A percentile compares a stretch with the other conserved stretches of the same genome.
Conservation (phyloP, 257 asterid species). For the Asclepias syriaca region DNA sequence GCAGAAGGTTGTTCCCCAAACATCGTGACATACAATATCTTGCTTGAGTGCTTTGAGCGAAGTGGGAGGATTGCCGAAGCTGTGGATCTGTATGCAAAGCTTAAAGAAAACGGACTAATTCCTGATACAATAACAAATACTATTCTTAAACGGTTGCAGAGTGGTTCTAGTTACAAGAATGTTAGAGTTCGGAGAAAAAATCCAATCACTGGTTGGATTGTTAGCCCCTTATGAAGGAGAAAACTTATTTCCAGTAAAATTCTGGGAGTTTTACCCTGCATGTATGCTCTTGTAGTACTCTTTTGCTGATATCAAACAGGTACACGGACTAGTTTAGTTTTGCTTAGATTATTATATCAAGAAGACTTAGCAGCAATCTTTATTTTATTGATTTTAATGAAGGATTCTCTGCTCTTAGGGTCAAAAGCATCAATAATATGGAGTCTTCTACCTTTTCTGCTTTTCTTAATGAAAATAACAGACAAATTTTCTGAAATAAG, state of each 20-base stretch:
- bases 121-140: slow-evolving; percentile 81
- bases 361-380: background rate
- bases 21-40: slow-evolving; percentile 81
- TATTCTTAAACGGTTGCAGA: slow-evolving; percentile 78
- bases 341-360: background rate
- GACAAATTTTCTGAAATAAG: background rate
- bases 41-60: slow-evolving; percentile 83
- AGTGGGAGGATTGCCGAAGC: slow-evolving; percentile 91
- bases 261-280: too few relatives aligned
- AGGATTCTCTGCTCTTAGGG: background rate
- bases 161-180: slow-evolving; percentile 46
- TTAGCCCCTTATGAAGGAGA: slow-evolving; percentile 59
- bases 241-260: background rate
- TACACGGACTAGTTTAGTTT: background rate
- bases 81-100: slow-evolving; percentile 68
- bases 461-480: background rate
- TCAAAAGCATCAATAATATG: background rate
- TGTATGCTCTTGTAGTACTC: background rate
- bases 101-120: slow-evolving; percentile 73
- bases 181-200: slow-evolving; percentile 54
- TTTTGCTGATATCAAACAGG: slow-evolving; percentile 3
- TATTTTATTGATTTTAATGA: background rate
- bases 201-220: slow-evolving; percentile 93
- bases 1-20: slow-evolving; percentile 83
- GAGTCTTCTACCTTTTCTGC: background rate